Evolutionary conservation across 352 stramenopile species (phyloP).

Genomic region (Globisporangium mamillatum): DNA sequence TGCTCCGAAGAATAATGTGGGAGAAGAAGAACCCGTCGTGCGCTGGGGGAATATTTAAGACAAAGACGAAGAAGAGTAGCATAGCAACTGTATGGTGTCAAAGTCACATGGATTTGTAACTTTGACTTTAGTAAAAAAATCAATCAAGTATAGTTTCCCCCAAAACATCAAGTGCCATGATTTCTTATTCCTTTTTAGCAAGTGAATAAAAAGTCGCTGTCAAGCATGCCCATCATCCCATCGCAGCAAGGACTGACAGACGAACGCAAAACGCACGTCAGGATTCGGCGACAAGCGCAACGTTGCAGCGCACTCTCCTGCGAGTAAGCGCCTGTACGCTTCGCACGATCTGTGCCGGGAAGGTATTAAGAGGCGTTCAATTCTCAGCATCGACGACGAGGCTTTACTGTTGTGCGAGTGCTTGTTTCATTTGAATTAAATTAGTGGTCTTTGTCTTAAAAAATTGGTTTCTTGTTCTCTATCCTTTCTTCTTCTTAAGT

Average conservation of each 20-base stretch:
- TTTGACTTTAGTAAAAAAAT: neutral
- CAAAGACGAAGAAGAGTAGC: neutral
- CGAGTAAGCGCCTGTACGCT: neutral
- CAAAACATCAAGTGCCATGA: slow-evolving; percentile 3
- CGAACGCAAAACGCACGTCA: neutral
- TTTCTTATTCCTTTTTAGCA: neutral
- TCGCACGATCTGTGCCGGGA: neutral
- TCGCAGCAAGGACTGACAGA: neutral
- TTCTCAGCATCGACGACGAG: neutral
- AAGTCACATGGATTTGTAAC: neutral
- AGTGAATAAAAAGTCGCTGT: neutral
- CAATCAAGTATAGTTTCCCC: neutral
- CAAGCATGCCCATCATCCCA: neutral
- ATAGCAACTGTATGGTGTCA: neutral
- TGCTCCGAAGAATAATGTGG: neutral
- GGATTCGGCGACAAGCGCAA: slow-evolving; percentile 10
- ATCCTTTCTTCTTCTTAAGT: neutral
- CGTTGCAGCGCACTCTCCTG: neutral
- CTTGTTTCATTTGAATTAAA: slow-evolving; percentile 6
- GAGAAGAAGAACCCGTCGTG: neutral
- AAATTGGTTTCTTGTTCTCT: neutral
- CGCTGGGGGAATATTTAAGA: slow-evolving; percentile 3
- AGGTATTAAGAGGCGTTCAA: neutral
- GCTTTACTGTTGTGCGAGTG: neutral
- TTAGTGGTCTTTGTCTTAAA: neutral